These are phyloP conservation scores for Neonectria faginata DNA, from an alignment of 2,329 filamentous ascomycete species.

Conservation along the genomic window DNA sequence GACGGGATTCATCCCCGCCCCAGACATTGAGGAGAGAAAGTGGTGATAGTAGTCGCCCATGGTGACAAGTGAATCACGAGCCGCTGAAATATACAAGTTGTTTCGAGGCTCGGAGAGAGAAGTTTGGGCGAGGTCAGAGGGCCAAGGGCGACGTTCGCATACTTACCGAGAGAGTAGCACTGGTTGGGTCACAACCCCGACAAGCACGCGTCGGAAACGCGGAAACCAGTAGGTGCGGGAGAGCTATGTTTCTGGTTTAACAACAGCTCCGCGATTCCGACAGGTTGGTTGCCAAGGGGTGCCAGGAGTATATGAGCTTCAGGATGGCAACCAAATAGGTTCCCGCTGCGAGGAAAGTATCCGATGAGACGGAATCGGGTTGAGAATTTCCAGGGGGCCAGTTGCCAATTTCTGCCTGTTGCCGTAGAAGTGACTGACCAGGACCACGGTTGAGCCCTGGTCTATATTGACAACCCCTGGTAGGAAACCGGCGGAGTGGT, in stretches of 20 bases:
- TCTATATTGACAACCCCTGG: constrained; percentile 31
- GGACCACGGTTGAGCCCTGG: constrained; percentile 28
- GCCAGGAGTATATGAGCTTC: constrained; percentile 28
- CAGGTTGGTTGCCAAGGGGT: constrained; percentile 22
- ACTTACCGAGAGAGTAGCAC: constrained; percentile 30
- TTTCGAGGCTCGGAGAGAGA: constrained; percentile 27
- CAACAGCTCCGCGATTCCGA: constrained; percentile 21
- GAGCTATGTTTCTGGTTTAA: constrained; percentile 23
- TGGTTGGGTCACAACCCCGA: constrained; percentile 24
- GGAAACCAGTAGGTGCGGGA: constrained; percentile 15
- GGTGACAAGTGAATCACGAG: constrained; percentile 24
- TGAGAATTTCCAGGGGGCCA: constrained; percentile 30
- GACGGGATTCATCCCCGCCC: constrained; percentile 54
- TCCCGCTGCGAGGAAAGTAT: constrained; percentile 16
- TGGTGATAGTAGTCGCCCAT: constrained; percentile 70
- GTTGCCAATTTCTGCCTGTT: constrained; percentile 34
- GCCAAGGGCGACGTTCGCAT: constrained; percentile 37
- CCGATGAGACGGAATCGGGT: constrained; percentile 19
- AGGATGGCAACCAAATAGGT: constrained; percentile 13
- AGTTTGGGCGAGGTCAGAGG: constrained; percentile 15
- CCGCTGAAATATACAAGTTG: constrained; percentile 16
- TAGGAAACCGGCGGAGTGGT: constrained; percentile 34
- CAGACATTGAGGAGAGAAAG: constrained; percentile 66
- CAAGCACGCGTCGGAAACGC: constrained; percentile 17
- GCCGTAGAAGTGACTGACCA: constrained; percentile 30